Conservation (phyloP, 2,329 filamentous ascomycete genomes). For the Fusarium fujikuroi region DNA sequence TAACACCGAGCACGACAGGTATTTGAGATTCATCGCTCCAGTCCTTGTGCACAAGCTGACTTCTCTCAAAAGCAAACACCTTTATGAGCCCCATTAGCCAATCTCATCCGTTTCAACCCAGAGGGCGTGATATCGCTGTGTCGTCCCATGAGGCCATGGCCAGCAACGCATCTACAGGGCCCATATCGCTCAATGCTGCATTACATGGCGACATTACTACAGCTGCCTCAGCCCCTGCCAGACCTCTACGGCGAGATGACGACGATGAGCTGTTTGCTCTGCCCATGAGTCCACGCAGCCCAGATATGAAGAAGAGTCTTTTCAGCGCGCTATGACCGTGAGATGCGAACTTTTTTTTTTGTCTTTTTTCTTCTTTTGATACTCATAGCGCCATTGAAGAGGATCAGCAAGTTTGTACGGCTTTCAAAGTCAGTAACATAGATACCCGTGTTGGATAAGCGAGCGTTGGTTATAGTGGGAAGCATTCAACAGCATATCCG, state of each 20-base stretch:
- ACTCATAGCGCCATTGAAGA: not conserved
- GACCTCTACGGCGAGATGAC: slow-evolving; percentile 39
- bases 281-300: slow-evolving; percentile 85
- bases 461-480: slow-evolving; percentile 17
- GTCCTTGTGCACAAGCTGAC: slow-evolving; percentile 31
- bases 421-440: slow-evolving; percentile 16
- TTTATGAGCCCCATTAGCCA: slow-evolving; percentile 49
- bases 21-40: slow-evolving; percentile 29
- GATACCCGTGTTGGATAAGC: slow-evolving; percentile 34
- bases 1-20: slow-evolving; percentile 66
- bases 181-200: slow-evolving; percentile 51
- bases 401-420: not conserved
- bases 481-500: not conserved
- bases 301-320: slow-evolving; percentile 85
- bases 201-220: slow-evolving; percentile 39
- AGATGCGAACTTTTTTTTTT: not conserved
- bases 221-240: slow-evolving; percentile 29
- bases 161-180: slow-evolving; percentile 32
- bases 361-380: not conserved
- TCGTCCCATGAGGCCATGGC: slow-evolving; percentile 51
- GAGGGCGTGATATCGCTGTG: slow-evolving; percentile 49
- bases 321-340: slow-evolving; percentile 66
- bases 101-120: slow-evolving; percentile 48
- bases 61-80: slow-evolving; percentile 47
- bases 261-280: slow-evolving; percentile 90